These are phyloP conservation scores for Coelastrella sp. DNA, from an alignment of 139 green algal species.

Conservation along the genomic window DNA sequence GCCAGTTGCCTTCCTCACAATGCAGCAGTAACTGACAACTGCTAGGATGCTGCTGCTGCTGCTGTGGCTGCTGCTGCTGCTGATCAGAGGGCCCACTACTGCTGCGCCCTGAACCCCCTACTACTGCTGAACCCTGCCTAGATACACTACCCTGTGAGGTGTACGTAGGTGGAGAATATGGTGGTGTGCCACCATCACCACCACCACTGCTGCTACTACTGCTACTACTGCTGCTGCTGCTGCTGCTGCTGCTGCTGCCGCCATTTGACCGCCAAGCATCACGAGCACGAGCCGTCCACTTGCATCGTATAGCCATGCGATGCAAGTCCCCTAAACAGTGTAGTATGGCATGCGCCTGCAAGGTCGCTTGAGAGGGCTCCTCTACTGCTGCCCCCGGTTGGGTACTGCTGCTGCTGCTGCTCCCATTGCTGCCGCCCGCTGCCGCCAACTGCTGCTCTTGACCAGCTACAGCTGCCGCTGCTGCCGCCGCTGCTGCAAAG, in stretches of 20 bases:
- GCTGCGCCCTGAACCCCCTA: neutral
- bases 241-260: slow-evolving; percentile 1
- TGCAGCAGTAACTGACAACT: slow-evolving; percentile 62
- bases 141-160: neutral
- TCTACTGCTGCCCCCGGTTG: slow-evolving; percentile 12
- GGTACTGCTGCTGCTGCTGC: neutral
- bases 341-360: slow-evolving; percentile 18
- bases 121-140: neutral
- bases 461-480: slow-evolving; percentile 14
- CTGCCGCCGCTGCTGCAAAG: slow-evolving; percentile 25
- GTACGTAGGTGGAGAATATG: neutral
- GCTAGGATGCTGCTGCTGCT: neutral
- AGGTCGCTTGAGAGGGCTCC: neutral
- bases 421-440: neutral
- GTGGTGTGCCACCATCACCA: neutral
- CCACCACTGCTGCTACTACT: neutral
- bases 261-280: neutral
- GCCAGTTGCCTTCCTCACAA: slow-evolving; percentile 52
- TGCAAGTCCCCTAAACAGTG: slow-evolving; percentile 39
- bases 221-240: neutral
- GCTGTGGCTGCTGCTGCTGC: slow-evolving; percentile 14
- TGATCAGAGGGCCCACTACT: slow-evolving; percentile 38
- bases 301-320: neutral
- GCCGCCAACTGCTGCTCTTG: slow-evolving; percentile 11
- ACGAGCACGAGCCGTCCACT: neutral